Percentiles rank a stretch among this genome's conserved stretches.
Evolutionary conservation across 768 basidiomycete species (phyloP).

Genomic region (Lactarius akahatsu): DNA sequence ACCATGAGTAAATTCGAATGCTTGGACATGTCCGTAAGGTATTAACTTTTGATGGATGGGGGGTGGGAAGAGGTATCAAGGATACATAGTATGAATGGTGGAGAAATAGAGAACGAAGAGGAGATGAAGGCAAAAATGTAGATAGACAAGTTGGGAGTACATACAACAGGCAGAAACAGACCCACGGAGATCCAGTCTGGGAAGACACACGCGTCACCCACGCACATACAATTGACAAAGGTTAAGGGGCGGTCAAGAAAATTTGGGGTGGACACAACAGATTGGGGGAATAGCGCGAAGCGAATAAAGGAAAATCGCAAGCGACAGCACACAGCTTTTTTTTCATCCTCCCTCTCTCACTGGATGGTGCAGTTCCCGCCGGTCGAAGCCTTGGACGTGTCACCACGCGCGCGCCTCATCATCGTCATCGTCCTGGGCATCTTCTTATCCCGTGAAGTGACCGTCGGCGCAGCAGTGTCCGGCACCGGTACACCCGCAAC

Average conservation of each 20-base stretch:
- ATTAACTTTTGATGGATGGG: neutral
- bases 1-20: neutral
- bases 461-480: neutral
- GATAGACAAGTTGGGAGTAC: neutral
- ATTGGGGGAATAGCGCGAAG: neutral
- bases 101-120: neutral
- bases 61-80: neutral
- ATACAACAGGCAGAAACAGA: neutral
- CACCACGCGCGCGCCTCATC: conserved; percentile 21
- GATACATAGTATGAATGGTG: neutral
- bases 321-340: neutral
- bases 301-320: neutral
- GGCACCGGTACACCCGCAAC: neutral
- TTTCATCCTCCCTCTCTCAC: neutral
- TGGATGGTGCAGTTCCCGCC: conserved; percentile 21
- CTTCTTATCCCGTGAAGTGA: conserved; percentile 2
- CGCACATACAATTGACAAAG: neutral
- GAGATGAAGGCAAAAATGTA: neutral
- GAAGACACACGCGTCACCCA: neutral
- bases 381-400: conserved; percentile 10
- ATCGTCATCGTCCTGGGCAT: no score
- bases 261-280: neutral
- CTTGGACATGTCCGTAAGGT: neutral
- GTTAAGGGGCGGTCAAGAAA: neutral
- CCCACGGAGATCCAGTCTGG: neutral